Percentiles rank a stretch among this genome's conserved stretches.
phyloP scores from a whole-genome alignment of 2,329 filamentous ascomycete genomes.

The Sarocladiaceae sp. region DNA sequence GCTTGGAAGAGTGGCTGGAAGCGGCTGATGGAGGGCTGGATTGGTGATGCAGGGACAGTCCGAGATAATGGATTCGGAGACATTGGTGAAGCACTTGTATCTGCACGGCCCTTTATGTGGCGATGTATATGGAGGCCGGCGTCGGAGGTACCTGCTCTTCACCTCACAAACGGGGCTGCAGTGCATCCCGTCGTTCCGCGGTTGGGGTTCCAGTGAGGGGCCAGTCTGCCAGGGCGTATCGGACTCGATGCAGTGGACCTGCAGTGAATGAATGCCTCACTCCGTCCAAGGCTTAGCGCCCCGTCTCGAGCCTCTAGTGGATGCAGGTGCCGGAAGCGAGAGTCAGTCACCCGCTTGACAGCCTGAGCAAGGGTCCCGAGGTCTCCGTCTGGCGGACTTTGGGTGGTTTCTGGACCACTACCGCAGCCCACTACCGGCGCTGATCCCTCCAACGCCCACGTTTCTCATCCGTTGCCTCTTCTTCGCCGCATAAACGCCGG shows the following conservation, averaged over 20 bases:
- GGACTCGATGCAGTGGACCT: background rate
- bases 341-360: background rate
- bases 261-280: background rate
- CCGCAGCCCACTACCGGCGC: constrained; percentile 6
- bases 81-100: background rate
- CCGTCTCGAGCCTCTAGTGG: background rate
- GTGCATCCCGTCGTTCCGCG: background rate
- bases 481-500: constrained; percentile 5
- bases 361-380: background rate
- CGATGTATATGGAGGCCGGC: background rate
- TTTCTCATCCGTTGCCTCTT: background rate
- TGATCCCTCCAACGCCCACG: background rate
- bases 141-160: background rate
- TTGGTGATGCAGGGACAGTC: background rate
- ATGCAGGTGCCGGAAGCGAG: background rate
- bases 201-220: no score
- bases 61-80: no score
- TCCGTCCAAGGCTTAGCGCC: background rate
- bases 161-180: background rate
- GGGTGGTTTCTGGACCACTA: background rate
- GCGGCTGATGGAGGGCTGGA: background rate
- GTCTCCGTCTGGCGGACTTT: no score
- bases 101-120: background rate
- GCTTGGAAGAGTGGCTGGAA: no score
- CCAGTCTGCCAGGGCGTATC: background rate